Percentiles rank a stretch among this genome's conserved stretches.
Evolutionary conservation across 208 protist species (phyloP).

Genomic region (Acanthamoeba lenticulata): DNA sequence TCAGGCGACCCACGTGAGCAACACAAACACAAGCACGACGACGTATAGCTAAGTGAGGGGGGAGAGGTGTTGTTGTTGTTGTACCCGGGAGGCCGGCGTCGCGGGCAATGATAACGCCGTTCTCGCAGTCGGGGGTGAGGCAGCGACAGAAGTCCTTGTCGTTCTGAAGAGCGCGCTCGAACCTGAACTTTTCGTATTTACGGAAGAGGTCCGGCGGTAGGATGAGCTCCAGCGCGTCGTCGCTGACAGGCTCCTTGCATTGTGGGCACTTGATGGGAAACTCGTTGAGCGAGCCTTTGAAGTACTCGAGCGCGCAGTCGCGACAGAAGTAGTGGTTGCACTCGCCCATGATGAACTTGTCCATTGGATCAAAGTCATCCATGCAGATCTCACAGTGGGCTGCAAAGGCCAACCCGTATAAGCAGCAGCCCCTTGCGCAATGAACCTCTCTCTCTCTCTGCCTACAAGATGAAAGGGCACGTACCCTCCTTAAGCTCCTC

Average conservation of each 20-base stretch:
- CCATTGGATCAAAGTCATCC: constrained; percentile 63
- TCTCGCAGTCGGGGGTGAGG: constrained; percentile 58
- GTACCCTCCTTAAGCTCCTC: constrained; percentile 49
- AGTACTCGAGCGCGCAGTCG: constrained; percentile 55
- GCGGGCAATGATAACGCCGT: constrained; percentile 45
- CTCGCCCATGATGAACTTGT: constrained; percentile 63
- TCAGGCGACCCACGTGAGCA: not conserved
- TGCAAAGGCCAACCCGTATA: not conserved
- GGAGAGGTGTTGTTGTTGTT: too few relatives aligned
- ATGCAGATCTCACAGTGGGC: constrained; percentile 43
- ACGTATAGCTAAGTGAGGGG: too few relatives aligned
- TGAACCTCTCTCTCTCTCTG: too few relatives aligned
- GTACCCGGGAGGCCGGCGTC: constrained; percentile 12
- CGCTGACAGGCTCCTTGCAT: constrained; percentile 8
- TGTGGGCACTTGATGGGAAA: constrained; percentile 61
- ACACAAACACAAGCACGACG: too few relatives aligned
- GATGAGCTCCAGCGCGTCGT: constrained; percentile 54
- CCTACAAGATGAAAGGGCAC: not conserved
- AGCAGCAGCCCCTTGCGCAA: not conserved
- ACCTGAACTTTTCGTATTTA: constrained; percentile 65
- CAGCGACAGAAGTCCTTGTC: constrained; percentile 44
- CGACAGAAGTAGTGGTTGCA: constrained; percentile 53
- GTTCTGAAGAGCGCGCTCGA: constrained; percentile 51
- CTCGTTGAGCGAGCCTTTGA: constrained; percentile 18
- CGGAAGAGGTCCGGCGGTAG: constrained; percentile 35